A percentile compares a stretch with the other conserved stretches of the same genome.
These are phyloP conservation scores for Pseudocercospora cruenta DNA, from an alignment of 2,329 filamentous ascomycete species.

Conservation along the genomic window DNA sequence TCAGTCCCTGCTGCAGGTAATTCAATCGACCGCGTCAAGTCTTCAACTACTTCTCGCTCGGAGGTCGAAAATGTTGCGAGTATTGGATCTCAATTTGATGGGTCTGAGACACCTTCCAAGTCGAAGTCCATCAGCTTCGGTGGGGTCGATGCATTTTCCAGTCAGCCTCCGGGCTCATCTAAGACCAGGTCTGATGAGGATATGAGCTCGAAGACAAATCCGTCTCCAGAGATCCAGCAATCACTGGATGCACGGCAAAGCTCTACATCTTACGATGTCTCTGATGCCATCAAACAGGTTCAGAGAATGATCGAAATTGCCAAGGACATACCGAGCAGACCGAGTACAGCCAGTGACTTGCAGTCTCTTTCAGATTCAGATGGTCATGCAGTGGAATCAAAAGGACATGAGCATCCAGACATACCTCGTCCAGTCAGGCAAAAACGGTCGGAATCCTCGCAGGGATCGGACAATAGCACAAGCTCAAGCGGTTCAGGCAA, in stretches of 20 bases:
- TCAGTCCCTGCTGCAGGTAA: not conserved
- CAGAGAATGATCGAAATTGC: conserved; percentile 2
- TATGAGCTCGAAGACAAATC: not conserved
- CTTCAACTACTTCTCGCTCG: not conserved
- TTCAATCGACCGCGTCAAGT: not conserved
- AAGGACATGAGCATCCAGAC: too few relatives aligned
- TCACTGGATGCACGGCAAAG: not conserved
- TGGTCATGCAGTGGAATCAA: not conserved
- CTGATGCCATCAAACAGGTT: not conserved
- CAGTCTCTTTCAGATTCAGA: not conserved
- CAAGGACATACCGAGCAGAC: conserved; percentile 6
- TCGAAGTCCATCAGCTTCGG: not conserved
- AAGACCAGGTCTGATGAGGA: not conserved
- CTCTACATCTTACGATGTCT: not conserved
- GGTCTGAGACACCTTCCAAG: not conserved
- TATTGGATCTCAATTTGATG: not conserved
- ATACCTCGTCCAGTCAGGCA: not conserved
- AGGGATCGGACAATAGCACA: not conserved
- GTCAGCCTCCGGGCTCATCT: not conserved
- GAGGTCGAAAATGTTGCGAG: not conserved
- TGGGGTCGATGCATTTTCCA: not conserved
- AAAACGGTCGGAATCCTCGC: not conserved
- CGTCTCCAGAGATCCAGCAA: not conserved
- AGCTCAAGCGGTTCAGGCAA: not conserved
- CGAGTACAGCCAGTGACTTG: not conserved